Base-by-base conservation (phyloP, 352 stramenopile species). In the Phytopythium vexans region DNA sequence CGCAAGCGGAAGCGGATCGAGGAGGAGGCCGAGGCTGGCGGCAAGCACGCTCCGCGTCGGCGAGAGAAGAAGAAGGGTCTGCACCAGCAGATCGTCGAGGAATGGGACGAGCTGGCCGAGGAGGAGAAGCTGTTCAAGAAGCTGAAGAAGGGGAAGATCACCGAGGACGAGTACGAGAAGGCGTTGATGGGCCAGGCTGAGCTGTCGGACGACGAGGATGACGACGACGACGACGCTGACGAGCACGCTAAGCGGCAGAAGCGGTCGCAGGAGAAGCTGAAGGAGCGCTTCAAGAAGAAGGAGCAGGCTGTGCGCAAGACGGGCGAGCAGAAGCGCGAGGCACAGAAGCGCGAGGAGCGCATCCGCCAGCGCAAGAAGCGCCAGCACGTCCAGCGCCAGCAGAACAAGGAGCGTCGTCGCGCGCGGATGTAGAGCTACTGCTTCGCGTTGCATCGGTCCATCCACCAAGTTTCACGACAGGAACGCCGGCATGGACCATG, bases 21-120 rank as follows among this genome's bases (percentile, higher is more conserved):
- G 16, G 82, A 93, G 3, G 64, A 70, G 34, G 68, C 81, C 1
- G 52, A 78, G 39, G 61, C 72, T 16, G 96, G 93, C 34, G 67
- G 66, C 27, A 94, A 92, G 49, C 70, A 90, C 44, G 74, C 50
- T 0, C 81, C 81, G 9, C 83, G 81, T 51, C 80, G 85, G 60
- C 82, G 85, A 63, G 84, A 92, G 57, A 99, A 99, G 72, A 99
- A 98, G 76, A 97, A 98, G 62, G 96, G 96, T 31, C 64, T 92
- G 43, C 92, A 99, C 58, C 87, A 97, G 65, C 89, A 96, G 59
- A 98, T 99, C 59, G 84, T 98, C 21, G 96, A 99, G 60, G 98
- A 99, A 69, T 99, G 97, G 98, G 97, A 99, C 53, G 96, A 99
- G 49, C 70, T 99, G 8, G 97, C 96, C 34, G 96, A 99, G 56